These are phyloP conservation scores for Lagenaria siceraria DNA, from an alignment of 306 rosid species.

Conservation along the genomic window DNA sequence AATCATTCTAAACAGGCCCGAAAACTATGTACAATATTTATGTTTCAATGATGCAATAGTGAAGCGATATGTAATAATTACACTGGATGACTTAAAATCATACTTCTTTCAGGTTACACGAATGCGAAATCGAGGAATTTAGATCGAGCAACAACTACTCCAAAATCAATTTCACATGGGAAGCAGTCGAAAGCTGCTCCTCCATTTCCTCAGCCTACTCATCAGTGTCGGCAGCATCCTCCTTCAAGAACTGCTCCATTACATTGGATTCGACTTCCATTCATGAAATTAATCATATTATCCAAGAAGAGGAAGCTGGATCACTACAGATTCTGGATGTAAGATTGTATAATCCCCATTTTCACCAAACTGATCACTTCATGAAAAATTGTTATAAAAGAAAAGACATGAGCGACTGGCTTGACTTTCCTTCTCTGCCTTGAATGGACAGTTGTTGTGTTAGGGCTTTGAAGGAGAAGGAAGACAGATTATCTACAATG, in stretches of 20 bases:
- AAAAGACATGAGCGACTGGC: background rate
- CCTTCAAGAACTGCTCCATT: slow-evolving; percentile 24
- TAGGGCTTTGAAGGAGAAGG: slow-evolving; percentile 62
- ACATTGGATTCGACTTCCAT: slow-evolving; percentile 24
- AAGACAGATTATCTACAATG: background rate
- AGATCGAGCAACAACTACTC: slow-evolving; percentile 54
- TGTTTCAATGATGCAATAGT: background rate
- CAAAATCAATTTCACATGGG: slow-evolving; percentile 85
- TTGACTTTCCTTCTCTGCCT: background rate
- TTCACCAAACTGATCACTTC: background rate
- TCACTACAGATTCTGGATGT: slow-evolving; percentile 91
- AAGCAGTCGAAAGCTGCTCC: slow-evolving; percentile 48
- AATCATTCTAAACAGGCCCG: no score
- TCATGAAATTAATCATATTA: slow-evolving; percentile 15
- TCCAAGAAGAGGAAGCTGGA: slow-evolving; percentile 64
- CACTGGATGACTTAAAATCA: no score
- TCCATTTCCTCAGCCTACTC: slow-evolving; percentile 54
- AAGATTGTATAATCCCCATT: background rate
- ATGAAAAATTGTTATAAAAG: background rate
- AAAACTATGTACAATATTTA: no score
- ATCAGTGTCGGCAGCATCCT: slow-evolving; percentile 35
- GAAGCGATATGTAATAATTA: background rate
- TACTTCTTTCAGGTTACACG: slow-evolving; percentile 38
- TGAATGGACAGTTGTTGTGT: slow-evolving; percentile 57
- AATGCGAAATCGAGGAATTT: slow-evolving; percentile 38